Base-by-base conservation (phyloP, 495 filamentous ascomycete genomes). In the Penicillium maclennaniae region DNA sequence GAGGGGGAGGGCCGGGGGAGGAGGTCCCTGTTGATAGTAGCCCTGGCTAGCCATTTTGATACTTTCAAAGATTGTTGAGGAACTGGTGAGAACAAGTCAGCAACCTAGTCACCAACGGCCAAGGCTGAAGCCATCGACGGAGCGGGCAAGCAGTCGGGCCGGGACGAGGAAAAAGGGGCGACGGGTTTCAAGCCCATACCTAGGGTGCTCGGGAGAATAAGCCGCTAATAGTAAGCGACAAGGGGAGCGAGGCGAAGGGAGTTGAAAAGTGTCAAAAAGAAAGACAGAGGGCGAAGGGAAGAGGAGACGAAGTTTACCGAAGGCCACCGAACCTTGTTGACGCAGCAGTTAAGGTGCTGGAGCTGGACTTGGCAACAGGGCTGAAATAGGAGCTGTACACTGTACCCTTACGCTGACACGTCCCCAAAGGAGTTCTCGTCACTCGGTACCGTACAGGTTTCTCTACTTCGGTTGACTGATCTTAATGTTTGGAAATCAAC, bases 21-120 rank as follows among this genome's bases (percentile, higher is more conserved):
- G 69, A 14, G 31, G 31, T 4, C 31, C 31, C 53, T 68, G 69
- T 47, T 54, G 43, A 6, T 79, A 78, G 59, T 78, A 78, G 31
- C 69, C 71, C 61, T 79, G 69, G 60, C 63, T 71, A 49, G 76
- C 63, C 77, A 81, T 81, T 7, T 4, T 59, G 63, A 20, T 43
- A 25, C 15, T 34, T 34, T 52, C 1, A 27, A 19, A 7, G 12
- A 41, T 39, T n/a, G n/a, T 53, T 62, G n/a, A 9, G 46, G 28
- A 12, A n/a, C 15, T 15, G 2, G 19, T 28, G 36, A 27, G 1
- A 40, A 23, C 20, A 16, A 44, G 45, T 62, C 43, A 62, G 56
- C 34, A 36, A 47, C 53, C 31, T 27, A 23, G 43, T 8, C 14
- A 41, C 16, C 17, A 47, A 6, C 20, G 25, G 43, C 37, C 31